phyloP scores from a whole-genome alignment of 176 grass and related monocot genomes.

The Oryza glaberrima region DNA sequence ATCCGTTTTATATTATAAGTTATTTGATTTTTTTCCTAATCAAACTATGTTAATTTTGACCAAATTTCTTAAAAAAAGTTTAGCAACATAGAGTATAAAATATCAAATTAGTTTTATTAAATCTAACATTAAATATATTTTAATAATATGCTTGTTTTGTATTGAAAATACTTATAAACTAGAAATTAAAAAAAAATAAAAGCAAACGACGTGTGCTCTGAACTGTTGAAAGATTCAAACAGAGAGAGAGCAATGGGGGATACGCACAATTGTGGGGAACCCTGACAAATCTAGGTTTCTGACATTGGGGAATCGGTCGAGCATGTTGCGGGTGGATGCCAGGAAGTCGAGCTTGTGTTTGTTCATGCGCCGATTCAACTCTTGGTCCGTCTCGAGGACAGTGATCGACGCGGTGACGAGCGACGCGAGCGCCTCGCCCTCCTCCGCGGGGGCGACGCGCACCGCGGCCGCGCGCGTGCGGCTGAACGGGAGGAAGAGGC shows the following conservation, averaged over 20 bases:
- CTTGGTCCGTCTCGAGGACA: not conserved
- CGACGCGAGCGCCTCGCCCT: not conserved
- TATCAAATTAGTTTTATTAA: too few relatives aligned
- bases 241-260: not conserved
- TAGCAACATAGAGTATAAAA: too few relatives aligned
- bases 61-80: too few relatives aligned
- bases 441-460: not conserved
- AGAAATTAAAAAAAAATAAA: too few relatives aligned
- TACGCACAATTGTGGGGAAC: not conserved
- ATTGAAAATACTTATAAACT: too few relatives aligned
- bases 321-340: not conserved
- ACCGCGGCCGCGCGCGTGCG: not conserved
- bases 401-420: not conserved
- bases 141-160: too few relatives aligned
- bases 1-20: too few relatives aligned
- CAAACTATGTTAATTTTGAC: too few relatives aligned
- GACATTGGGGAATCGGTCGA: not conserved
- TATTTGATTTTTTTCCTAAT: too few relatives aligned
- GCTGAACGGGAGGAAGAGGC: not conserved
- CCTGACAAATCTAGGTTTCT: not conserved
- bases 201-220: not conserved
- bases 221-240: not conserved
- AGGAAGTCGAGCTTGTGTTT: not conserved
- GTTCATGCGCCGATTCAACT: not conserved
- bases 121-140: too few relatives aligned